A percentile compares a stretch with the other conserved stretches of the same genome.
Evolutionary conservation across 371 early-diverging fungal genomes (phyloP).

Genomic region (Enteropsectra breve): DNA sequence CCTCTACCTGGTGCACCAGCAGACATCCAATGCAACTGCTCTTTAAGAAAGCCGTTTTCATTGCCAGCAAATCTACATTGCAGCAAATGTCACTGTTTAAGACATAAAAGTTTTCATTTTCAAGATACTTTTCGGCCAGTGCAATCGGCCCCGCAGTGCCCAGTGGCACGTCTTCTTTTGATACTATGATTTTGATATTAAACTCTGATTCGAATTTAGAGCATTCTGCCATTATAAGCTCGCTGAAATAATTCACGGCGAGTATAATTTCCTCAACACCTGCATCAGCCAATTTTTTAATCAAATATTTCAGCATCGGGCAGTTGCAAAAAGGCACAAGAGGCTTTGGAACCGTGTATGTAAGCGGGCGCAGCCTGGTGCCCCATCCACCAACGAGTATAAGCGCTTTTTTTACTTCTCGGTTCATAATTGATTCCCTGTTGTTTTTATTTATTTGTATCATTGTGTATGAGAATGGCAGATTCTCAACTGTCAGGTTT

Average conservation of each 20-base stretch:
- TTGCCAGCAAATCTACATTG: constrained; percentile 79
- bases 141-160: constrained; percentile 96
- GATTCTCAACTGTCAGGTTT: no score
- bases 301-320: constrained; percentile 96
- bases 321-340: constrained; percentile 93
- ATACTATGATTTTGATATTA: constrained; percentile 81
- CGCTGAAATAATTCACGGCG: constrained; percentile 87
- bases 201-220: constrained; percentile 68
- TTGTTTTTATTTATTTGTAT: neutral
- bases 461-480: no score
- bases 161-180: constrained; percentile 83
- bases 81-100: constrained; percentile 96
- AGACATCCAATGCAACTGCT: constrained; percentile 42
- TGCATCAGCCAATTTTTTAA: constrained; percentile 83
- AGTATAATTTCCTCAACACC: constrained; percentile 90
- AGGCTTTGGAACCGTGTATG: constrained; percentile 91
- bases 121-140: constrained; percentile 75
- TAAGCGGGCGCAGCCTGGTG: constrained; percentile 90
- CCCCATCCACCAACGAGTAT: constrained; percentile 98
- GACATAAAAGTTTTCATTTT: constrained; percentile 83
- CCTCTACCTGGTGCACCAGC: constrained; percentile 83
- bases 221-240: constrained; percentile 72
- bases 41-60: constrained; percentile 70
- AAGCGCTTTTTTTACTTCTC: constrained; percentile 67
- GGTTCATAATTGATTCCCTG: neutral